These are phyloP conservation scores for Aquanectria penicillioides DNA, from an alignment of 2,329 filamentous ascomycete species.

Conservation along the genomic window DNA sequence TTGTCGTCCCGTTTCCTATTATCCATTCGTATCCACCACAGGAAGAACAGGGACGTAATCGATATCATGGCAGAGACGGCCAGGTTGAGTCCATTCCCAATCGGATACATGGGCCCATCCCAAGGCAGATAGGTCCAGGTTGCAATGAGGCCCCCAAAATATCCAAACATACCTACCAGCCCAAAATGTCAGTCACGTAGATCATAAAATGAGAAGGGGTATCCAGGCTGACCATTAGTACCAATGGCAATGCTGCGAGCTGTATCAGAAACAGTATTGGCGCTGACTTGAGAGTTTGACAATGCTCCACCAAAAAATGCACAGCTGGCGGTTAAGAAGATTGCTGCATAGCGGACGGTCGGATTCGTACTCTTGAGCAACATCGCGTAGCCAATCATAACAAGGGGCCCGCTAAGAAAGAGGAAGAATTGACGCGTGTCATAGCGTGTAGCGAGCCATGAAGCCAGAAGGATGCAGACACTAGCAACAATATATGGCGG, in stretches of 20 bases:
- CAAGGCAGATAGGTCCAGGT: conserved; percentile 19
- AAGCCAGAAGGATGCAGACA: conserved; percentile 69
- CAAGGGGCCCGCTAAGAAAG: conserved; percentile 65
- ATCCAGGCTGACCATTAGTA: background rate
- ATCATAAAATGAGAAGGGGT: background rate
- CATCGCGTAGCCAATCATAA: conserved; percentile 75
- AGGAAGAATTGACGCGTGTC: conserved; percentile 70
- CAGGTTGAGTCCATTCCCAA: conserved; percentile 24
- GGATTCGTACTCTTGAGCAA: conserved; percentile 66
- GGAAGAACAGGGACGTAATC: background rate
- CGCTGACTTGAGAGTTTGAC: conserved; percentile 72
- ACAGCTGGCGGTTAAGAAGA: conserved; percentile 72
- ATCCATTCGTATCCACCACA: conserved; percentile 18
- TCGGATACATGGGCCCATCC: conserved; percentile 18
- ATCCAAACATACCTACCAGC: conserved; percentile 17
- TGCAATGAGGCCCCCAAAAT: conserved; percentile 14
- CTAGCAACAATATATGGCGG: conserved; percentile 75
- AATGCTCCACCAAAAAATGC: conserved; percentile 72
- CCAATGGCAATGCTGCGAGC: conserved; percentile 48
- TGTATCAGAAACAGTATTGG: conserved; percentile 76
- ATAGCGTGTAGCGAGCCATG: conserved; percentile 67
- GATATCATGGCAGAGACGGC: background rate
- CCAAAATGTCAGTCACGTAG: too few species aligned
- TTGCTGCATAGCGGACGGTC: conserved; percentile 71
- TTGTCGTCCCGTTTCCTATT: conserved; percentile 16